A percentile compares a stretch with the other conserved stretches of the same genome.
These are phyloP conservation scores for Tinospora cordifolia DNA, from an alignment of 164 flowering plant species.

Conservation along the genomic window DNA sequence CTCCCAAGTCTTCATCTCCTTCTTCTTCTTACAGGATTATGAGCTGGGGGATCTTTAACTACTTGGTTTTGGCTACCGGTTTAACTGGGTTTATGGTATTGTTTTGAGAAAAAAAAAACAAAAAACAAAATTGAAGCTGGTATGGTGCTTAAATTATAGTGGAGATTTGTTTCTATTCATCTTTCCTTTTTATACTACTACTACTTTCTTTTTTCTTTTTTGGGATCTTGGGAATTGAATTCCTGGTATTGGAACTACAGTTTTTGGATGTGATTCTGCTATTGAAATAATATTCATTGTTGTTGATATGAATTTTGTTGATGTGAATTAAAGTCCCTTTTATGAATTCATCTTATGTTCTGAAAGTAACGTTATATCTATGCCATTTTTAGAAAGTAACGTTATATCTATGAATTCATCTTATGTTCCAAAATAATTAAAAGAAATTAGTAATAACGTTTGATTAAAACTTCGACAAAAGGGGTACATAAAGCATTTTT, in stretches of 20 bases:
- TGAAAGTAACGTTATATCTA: too few relatives aligned
- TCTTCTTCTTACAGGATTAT: conserved; percentile 26
- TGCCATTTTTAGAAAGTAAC: too few relatives aligned
- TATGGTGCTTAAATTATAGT: conserved; percentile 19
- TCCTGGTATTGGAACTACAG: background rate
- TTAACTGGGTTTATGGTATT: conserved; percentile 30
- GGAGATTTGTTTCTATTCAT: conserved; percentile 3
- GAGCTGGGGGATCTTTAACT: conserved; percentile 25
- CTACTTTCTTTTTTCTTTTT: background rate
- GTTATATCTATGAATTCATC: too few relatives aligned
- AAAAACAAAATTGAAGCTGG: conserved; percentile 13
- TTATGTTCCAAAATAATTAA: too few relatives aligned
- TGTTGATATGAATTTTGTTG: background rate
- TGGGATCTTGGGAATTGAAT: background rate
- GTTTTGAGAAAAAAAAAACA: conserved; percentile 28
- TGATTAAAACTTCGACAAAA: too few relatives aligned
- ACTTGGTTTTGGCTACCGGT: conserved; percentile 30
- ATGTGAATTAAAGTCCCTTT: background rate
- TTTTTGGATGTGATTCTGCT: conserved; percentile 1
- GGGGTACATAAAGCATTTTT: too few relatives aligned
- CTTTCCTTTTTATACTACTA: background rate
- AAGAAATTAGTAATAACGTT: too few relatives aligned
- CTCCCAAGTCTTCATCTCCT: conserved; percentile 23
- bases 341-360: background rate
- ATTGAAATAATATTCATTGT: background rate